phyloP scores from a whole-genome alignment of 2,329 filamentous ascomycete genomes.

The Fusarium phyllophilum region DNA sequence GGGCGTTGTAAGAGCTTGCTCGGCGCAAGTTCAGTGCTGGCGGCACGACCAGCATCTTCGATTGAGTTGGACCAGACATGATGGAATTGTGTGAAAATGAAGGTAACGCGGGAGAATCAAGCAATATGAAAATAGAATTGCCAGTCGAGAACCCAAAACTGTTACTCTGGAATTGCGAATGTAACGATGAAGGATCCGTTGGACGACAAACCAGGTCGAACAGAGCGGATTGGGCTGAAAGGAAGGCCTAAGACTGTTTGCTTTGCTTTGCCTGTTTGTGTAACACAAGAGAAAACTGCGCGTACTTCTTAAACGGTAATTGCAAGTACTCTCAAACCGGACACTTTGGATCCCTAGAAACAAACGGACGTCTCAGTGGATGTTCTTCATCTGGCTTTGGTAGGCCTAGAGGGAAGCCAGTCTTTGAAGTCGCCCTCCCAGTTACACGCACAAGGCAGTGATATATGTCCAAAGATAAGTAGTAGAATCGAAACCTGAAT shows the following conservation, averaged over 20 bases:
- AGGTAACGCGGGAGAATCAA: conserved; percentile 4
- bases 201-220: conserved; percentile 17
- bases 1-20: conserved; percentile 65
- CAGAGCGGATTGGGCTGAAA: conserved; percentile 5
- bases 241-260: conserved; percentile 26
- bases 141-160: conserved; percentile 33
- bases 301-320: conserved; percentile 7
- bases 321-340: neutral
- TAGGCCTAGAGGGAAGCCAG: neutral
- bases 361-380: neutral
- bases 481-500: neutral
- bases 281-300: conserved; percentile 22
- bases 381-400: neutral
- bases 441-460: neutral
- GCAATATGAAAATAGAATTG: conserved; percentile 33
- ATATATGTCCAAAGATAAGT: neutral
- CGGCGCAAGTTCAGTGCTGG: conserved; percentile 69
- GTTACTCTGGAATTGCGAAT: conserved; percentile 19
- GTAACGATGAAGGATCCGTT: neutral
- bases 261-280: conserved; percentile 18
- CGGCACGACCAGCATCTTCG: conserved; percentile 63
- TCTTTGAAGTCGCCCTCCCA: neutral
- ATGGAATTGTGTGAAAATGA: conserved; percentile 13
- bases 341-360: conserved; percentile 3
- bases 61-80: conserved; percentile 57